Base-by-base conservation (phyloP, 257 asterid genomes). In the Solanum phureja region DNA sequence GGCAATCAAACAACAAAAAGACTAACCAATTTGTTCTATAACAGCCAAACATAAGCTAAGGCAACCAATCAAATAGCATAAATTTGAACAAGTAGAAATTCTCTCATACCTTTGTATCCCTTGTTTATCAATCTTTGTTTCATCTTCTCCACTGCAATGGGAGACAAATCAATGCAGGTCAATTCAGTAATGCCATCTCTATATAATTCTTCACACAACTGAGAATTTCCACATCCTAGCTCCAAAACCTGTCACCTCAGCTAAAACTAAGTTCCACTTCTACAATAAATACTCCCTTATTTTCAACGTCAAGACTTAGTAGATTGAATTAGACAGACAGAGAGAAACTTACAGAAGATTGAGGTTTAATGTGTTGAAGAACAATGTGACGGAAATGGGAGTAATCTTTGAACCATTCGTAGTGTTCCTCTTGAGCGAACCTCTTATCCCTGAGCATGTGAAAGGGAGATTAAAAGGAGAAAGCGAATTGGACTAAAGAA, bases 151-250 rank as follows among this genome's bases (percentile, higher is more conserved):
- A 95, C 98, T 40, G 99, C 99, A 88, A 97, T 93, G 0, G 98
- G 90, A 1, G 99, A 97, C 89, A 95, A 93, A 88, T 97, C 99
- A 88, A 94, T 94, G 93, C 99, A 97, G 88, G 99, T 97, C 68
- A 97, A 88, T 38, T 93, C 92, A 89, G 96, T 92, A 79, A 95
- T 93, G 42, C 98, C 98, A 89, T 96, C 99, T 87, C 91, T 89
- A 79, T 94, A 92, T 86, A 97, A 90, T 38, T 94, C 95, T 83
- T 95, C 99, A 71, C 95, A 94, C 46, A 97, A 90, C 92, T 95
- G 99, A 83, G 99, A 97, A 88, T 95, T 94, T 60, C 99, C 99
- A 90, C 99, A 97, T 40, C 99, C 99, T 88, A 97, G 90, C 95
- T 97, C 98, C 92, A 97, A 87, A 33, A 96, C 96, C 99, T 95